These are phyloP conservation scores for Orbilia javanica DNA, from an alignment of 2,329 filamentous ascomycete genomes.

Conservation along the genomic window DNA sequence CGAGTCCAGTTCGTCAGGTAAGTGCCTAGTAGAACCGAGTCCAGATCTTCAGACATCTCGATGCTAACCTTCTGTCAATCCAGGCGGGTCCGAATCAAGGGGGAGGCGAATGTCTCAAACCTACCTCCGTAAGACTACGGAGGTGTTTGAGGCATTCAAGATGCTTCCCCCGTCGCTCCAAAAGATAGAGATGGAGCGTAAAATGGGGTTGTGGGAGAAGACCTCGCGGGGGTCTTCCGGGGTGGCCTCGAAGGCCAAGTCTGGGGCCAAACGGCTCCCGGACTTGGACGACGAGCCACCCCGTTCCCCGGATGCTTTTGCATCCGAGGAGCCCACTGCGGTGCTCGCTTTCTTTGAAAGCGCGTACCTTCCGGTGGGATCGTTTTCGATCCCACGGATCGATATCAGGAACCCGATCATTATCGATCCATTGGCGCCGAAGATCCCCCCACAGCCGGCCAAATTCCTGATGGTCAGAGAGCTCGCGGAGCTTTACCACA, in stretches of 20 bases:
- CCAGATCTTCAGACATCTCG: neutral
- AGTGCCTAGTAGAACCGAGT: neutral
- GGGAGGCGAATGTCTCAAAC: neutral
- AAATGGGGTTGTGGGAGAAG: neutral
- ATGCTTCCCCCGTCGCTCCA: slow-evolving; percentile 17
- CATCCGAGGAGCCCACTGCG: neutral
- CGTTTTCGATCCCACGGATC: neutral
- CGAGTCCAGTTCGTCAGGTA: neutral
- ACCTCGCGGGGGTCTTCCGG: neutral
- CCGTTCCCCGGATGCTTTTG: neutral
- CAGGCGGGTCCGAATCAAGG: neutral
- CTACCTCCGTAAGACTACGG: neutral
- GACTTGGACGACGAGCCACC: slow-evolving; percentile 9
- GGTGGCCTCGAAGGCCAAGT: slow-evolving; percentile 10
- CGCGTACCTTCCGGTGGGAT: neutral
- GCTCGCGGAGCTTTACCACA: slow-evolving; percentile 22
- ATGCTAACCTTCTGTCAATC: neutral
- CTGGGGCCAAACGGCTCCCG: neutral
- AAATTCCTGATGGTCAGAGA: slow-evolving; percentile 24
- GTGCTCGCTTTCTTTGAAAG: slow-evolving; percentile 10
- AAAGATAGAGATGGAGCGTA: neutral
- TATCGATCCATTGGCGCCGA: slow-evolving; percentile 25
- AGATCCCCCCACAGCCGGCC: slow-evolving; percentile 22
- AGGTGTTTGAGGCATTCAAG: slow-evolving; percentile 18
- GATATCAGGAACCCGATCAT: slow-evolving; percentile 32